A percentile compares a stretch with the other conserved stretches of the same genome.
Conservation (phyloP, 139 green algal genomes). For the Chlamydomonas incerta region DNA sequence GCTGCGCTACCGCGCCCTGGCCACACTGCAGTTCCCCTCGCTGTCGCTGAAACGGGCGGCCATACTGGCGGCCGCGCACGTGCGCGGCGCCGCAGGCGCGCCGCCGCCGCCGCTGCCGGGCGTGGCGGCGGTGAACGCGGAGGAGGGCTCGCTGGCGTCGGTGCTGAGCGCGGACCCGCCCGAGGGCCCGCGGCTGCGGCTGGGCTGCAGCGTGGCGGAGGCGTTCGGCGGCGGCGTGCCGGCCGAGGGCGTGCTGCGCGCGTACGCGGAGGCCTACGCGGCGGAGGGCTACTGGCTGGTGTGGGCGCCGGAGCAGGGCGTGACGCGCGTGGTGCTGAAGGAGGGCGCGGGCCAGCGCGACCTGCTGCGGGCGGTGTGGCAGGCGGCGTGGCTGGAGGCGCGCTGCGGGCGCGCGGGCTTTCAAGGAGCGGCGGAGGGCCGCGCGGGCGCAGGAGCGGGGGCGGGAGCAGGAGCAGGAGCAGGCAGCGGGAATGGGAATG, state of each 20-base stretch:
- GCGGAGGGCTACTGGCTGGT: slow-evolving; percentile 73
- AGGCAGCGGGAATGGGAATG: background rate
- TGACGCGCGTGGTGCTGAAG: slow-evolving; percentile 68
- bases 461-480: too few relatives aligned
- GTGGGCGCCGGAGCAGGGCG: slow-evolving; percentile 48
- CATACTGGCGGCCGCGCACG: slow-evolving; percentile 49
- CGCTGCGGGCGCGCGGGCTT: background rate
- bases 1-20: slow-evolving; percentile 71
- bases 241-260: slow-evolving; percentile 27
- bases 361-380: slow-evolving; percentile 67
- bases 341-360: slow-evolving; percentile 38
- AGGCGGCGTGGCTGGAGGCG: slow-evolving; percentile 76
- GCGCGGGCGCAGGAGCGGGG: background rate
- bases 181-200: slow-evolving; percentile 29
- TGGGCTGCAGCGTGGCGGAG: slow-evolving; percentile 56
- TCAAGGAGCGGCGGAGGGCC: background rate
- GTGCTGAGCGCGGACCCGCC: slow-evolving; percentile 20
- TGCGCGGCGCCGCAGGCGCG: slow-evolving; percentile 16
- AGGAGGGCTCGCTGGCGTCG: slow-evolving; percentile 43
- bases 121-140: slow-evolving; percentile 38
- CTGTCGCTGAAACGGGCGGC: slow-evolving; percentile 77
- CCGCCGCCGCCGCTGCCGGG: slow-evolving; percentile 29
- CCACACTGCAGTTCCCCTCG: slow-evolving; percentile 64
- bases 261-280: slow-evolving; percentile 54
- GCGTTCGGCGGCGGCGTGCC: slow-evolving; percentile 36